A percentile compares a stretch with the other conserved stretches of the same genome.
Conservation (phyloP, 192 early-diverging fungal species). For the Gamsiella multidivaricata region DNA sequence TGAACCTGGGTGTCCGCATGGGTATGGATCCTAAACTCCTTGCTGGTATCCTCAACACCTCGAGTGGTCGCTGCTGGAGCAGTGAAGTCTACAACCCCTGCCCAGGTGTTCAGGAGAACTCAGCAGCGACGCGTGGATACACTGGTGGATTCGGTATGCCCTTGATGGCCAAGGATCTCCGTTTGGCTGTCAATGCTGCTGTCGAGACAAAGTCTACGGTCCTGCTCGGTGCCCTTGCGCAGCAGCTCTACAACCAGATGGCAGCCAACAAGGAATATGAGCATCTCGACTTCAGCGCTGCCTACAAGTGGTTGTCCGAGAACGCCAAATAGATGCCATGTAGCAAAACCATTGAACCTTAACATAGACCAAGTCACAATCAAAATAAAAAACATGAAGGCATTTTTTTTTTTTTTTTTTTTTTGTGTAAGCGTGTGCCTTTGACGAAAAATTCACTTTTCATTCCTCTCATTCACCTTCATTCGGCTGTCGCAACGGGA, state of each 20-base stretch:
- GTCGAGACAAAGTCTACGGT: constrained; percentile 75
- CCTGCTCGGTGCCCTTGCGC: constrained; percentile 76
- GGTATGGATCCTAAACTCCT: constrained; percentile 91
- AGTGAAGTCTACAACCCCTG: constrained; percentile 93
- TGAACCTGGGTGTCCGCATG: constrained; percentile 88
- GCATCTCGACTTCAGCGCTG: constrained; percentile 85
- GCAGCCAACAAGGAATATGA: constrained; percentile 71
- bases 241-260: constrained; percentile 87
- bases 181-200: constrained; percentile 89
- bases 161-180: constrained; percentile 95
- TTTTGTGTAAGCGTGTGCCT: constrained; percentile 1
- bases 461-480: background rate
- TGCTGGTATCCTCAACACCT: constrained; percentile 89
- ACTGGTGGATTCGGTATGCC: constrained; percentile 89
- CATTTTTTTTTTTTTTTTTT: constrained; percentile 34
- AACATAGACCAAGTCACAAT: too few relatives aligned
- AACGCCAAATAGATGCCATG: constrained; percentile 38
- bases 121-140: constrained; percentile 84
- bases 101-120: constrained; percentile 82
- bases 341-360: too few relatives aligned
- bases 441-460: background rate
- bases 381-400: constrained; percentile 4
- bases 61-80: constrained; percentile 91
- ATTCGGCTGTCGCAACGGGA: background rate
- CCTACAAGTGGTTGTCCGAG: constrained; percentile 68